Conservation (phyloP, 768 basidiomycete species). For the Ramaria rubella region DNA sequence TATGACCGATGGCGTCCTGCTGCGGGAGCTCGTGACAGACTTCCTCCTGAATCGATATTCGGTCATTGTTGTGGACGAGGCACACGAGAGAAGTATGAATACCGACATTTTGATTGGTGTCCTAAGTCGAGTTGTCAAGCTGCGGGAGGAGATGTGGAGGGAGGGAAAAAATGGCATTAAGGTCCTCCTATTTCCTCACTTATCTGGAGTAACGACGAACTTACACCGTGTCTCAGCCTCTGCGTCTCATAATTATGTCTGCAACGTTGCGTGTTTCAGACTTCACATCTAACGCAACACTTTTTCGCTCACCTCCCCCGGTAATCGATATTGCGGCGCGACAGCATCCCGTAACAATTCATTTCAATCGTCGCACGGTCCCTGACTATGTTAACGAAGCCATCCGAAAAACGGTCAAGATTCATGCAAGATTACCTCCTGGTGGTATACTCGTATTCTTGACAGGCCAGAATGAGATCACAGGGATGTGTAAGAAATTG, state of each 20-base stretch:
- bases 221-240: constrained; percentile 44
- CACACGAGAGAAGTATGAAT: constrained; percentile 96
- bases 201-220: neutral
- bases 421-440: constrained; percentile 85
- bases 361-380: constrained; percentile 82
- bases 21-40: constrained; percentile 87
- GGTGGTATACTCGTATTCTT: constrained; percentile 92
- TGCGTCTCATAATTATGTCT: constrained; percentile 97
- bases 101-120: constrained; percentile 97
- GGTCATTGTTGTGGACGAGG: constrained; percentile 94
- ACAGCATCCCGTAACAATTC: constrained; percentile 91
- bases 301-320: constrained; percentile 84
- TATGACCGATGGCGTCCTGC: constrained; percentile 97
- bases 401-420: constrained; percentile 83
- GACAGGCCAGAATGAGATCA: constrained; percentile 95
- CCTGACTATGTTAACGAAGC: constrained; percentile 89
- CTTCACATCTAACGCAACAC: constrained; percentile 76
- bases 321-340: constrained; percentile 84
- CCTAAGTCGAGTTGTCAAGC: constrained; percentile 83
- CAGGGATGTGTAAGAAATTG: constrained; percentile 72
- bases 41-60: constrained; percentile 93
- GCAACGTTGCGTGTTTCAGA: constrained; percentile 92
- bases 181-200: constrained; percentile 33
- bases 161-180: constrained; percentile 65
- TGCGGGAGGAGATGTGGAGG: constrained; percentile 87